Percentiles rank a stretch among this genome's conserved stretches.
These are phyloP conservation scores for Phytophthora kernoviae DNA, from an alignment of 352 stramenopile species.

Conservation along the genomic window DNA sequence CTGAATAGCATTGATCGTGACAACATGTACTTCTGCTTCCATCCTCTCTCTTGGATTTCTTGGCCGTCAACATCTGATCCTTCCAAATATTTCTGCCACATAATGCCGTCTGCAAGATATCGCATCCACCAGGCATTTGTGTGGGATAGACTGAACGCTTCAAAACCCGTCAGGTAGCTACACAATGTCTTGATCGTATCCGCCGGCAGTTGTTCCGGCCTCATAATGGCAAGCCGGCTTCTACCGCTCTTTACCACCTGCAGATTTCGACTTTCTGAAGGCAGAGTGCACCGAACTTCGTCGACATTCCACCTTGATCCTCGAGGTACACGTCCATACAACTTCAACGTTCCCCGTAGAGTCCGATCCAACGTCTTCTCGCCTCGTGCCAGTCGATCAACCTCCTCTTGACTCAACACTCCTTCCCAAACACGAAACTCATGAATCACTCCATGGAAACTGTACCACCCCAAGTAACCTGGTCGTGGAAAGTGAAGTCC, in stretches of 20 bases:
- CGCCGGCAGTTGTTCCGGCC: slow-evolving; percentile 21
- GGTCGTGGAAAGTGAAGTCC: slow-evolving; percentile 5
- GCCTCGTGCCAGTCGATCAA: slow-evolving; percentile 13
- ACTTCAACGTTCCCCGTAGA: slow-evolving; percentile 2
- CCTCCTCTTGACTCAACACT: slow-evolving; percentile 11
- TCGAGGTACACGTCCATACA: neutral
- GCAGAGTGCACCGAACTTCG: slow-evolving; percentile 9
- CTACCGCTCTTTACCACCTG: slow-evolving; percentile 3
- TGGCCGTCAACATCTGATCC: neutral
- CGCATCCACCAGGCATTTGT: slow-evolving; percentile 22
- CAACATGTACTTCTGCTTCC: slow-evolving; percentile 19
- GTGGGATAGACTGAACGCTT: slow-evolving; percentile 34
- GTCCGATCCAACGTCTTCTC: neutral
- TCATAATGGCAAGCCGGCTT: slow-evolving; percentile 9
- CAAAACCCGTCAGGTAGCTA: slow-evolving; percentile 34
- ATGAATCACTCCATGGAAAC: slow-evolving; percentile 40
- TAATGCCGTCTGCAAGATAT: neutral
- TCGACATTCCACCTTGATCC: slow-evolving; percentile 20
- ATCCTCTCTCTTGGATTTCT: neutral
- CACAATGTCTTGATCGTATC: slow-evolving; percentile 27
- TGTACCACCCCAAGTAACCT: slow-evolving; percentile 33
- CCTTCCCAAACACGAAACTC: slow-evolving; percentile 38
- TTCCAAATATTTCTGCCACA: slow-evolving; percentile 6
- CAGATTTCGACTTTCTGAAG: slow-evolving; percentile 3
- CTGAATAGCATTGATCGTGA: slow-evolving; percentile 20